These are phyloP conservation scores for Cladophialophora yegresii DNA, from an alignment of 2,329 filamentous ascomycete genomes.

Conservation along the genomic window DNA sequence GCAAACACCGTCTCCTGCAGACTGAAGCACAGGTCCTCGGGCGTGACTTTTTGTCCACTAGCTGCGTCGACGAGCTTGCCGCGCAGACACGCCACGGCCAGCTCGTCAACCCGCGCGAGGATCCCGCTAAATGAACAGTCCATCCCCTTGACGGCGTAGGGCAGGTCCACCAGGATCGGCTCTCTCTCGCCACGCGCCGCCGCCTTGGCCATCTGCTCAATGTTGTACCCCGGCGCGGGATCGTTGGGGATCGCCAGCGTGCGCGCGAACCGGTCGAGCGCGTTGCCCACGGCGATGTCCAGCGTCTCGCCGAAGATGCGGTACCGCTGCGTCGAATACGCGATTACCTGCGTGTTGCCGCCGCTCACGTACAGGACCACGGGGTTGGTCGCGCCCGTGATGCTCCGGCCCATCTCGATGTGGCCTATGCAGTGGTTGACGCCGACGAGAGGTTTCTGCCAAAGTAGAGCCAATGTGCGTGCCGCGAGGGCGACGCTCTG, in stretches of 20 bases:
- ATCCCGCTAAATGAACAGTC: slow-evolving; percentile 96
- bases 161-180: slow-evolving; percentile 74
- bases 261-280: slow-evolving; percentile 90
- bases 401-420: slow-evolving; percentile 95
- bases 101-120: slow-evolving; percentile 75
- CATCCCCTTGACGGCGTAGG: slow-evolving; percentile 98
- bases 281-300: slow-evolving; percentile 97
- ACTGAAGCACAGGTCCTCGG: slow-evolving; percentile 86
- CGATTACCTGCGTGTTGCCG: slow-evolving; percentile 97
- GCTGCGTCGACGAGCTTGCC: slow-evolving; percentile 50
- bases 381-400: slow-evolving; percentile 86
- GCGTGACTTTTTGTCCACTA: slow-evolving; percentile 62
- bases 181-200: slow-evolving; percentile 44
- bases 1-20: slow-evolving; percentile 94
- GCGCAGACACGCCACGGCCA: slow-evolving; percentile 68
- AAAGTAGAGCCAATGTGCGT: slow-evolving; percentile 76
- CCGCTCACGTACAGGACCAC: slow-evolving; percentile 95
- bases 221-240: slow-evolving; percentile 95
- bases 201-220: slow-evolving; percentile 86
- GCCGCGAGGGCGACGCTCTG: slow-evolving; percentile 84
- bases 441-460: slow-evolving; percentile 84
- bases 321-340: slow-evolving; percentile 91
- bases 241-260: slow-evolving; percentile 92
- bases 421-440: slow-evolving; percentile 99
- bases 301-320: slow-evolving; percentile 97